These are phyloP conservation scores for Przewalskia tangutica DNA, from an alignment of 257 asterid species.

Conservation along the genomic window DNA sequence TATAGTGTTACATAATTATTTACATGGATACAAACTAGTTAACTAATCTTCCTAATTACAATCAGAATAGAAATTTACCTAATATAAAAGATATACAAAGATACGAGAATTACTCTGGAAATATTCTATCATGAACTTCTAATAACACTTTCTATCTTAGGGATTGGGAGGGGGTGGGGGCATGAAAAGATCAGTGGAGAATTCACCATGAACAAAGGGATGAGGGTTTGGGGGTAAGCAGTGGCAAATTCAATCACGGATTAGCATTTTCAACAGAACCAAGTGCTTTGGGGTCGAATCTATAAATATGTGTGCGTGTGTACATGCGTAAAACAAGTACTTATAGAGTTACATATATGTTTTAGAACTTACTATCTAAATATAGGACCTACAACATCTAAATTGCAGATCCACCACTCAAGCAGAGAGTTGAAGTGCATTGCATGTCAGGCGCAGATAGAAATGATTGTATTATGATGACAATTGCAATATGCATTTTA, in stretches of 20 bases:
- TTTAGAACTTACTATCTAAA: background rate
- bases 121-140: background rate
- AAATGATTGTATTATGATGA: background rate
- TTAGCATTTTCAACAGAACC: background rate
- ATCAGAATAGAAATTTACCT: too few species aligned
- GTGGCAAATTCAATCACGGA: background rate
- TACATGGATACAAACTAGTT: too few species aligned
- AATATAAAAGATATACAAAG: too few species aligned
- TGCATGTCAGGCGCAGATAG: background rate
- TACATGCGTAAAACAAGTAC: background rate
- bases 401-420: background rate
- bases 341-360: background rate
- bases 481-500: background rate
- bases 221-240: background rate
- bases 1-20: too few species aligned
- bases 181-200: background rate
- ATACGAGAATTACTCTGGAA: too few species aligned
- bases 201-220: background rate
- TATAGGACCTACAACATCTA: background rate
- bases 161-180: background rate
- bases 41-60: too few species aligned
- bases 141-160: background rate
- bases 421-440: background rate
- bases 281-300: background rate
- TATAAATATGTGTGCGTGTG: background rate